Evolutionary conservation across 2,329 filamentous ascomycete species (phyloP).

Genomic region (Calcarisporium arbuscula): DNA sequence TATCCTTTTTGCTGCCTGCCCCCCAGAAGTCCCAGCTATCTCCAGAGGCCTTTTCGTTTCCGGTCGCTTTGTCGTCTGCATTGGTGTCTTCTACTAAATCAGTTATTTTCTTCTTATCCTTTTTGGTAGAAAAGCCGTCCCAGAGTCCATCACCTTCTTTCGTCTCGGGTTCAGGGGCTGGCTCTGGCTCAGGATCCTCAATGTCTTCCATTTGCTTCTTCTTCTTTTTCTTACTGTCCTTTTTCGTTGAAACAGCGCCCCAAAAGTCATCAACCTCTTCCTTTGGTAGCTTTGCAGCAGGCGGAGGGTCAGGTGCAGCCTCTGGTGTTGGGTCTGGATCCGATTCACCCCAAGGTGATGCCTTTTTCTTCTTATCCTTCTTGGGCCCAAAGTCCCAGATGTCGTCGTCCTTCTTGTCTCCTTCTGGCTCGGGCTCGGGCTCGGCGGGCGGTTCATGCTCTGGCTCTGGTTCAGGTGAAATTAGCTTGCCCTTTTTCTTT

Average conservation of each 20-base stretch:
- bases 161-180: constrained; percentile 14
- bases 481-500: constrained; percentile 18
- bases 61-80: too few relatives aligned
- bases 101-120: constrained; percentile 24
- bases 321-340: constrained; percentile 16
- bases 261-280: constrained; percentile 24
- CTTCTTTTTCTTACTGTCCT: constrained; percentile 20
- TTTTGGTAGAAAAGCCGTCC: constrained; percentile 16
- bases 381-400: constrained; percentile 23
- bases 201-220: constrained; percentile 24
- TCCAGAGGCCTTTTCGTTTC: constrained; percentile 15
- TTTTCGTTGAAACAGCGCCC: constrained; percentile 19
- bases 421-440: constrained; percentile 14
- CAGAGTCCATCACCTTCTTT: background rate
- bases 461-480: constrained; percentile 5
- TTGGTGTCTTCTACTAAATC: constrained; percentile 1
- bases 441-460: constrained; percentile 20
- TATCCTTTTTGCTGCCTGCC: constrained; percentile 2
- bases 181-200: constrained; percentile 19
- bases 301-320: constrained; percentile 18
- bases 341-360: constrained; percentile 6
- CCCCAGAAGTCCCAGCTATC: constrained; percentile 22
- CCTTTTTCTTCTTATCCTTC: constrained; percentile 25
- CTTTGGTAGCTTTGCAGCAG: constrained; percentile 19
- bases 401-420: constrained; percentile 24